These are phyloP conservation scores for Dalbergia cultrata DNA, from an alignment of 306 rosid species.

Conservation along the genomic window DNA sequence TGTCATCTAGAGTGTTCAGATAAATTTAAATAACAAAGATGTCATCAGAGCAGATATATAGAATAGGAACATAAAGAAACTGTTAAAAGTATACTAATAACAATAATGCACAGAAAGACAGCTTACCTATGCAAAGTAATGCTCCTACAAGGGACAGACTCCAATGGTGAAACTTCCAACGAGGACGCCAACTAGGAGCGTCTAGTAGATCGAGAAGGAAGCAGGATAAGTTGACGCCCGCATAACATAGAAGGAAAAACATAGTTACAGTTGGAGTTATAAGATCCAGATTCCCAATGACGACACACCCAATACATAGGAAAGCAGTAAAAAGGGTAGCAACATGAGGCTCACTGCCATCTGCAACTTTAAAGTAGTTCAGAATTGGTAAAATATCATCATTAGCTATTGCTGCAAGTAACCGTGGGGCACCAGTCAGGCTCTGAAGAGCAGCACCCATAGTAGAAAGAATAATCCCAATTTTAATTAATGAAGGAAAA, in stretches of 20 bases:
- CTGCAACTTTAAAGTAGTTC: conserved; percentile 89
- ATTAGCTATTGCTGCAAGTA: conserved; percentile 99
- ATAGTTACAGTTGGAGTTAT: conserved; percentile 98
- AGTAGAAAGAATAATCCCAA: conserved; percentile 97
- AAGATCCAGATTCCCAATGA: conserved; percentile 99
- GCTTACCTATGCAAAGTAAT: conserved; percentile 84
- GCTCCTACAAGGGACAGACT: conserved; percentile 97
- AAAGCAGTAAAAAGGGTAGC: conserved; percentile 96
- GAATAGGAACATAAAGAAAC: conserved; percentile 27
- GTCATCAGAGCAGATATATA: conserved; percentile 16
- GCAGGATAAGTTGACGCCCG: conserved; percentile 99
- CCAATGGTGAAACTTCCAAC: conserved; percentile 99
- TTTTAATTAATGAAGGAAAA: conserved; percentile 86
- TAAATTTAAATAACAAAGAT: conserved; percentile 1
- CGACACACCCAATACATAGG: conserved; percentile 88
- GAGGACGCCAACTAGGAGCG: conserved; percentile 99
- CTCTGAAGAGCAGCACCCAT: conserved; percentile 99
- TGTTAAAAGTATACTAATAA: not conserved
- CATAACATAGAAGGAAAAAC: conserved; percentile 96
- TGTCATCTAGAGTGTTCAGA: not conserved
- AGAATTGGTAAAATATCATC: conserved; percentile 95
- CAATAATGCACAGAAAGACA: conserved; percentile 36
- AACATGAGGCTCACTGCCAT: conserved; percentile 83
- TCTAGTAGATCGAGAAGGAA: conserved; percentile 99
- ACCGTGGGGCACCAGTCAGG: conserved; percentile 98